Evolutionary conservation across 2,329 filamentous ascomycete species (phyloP), one percentile per base, ranked within the genome.

Genomic region (Phyllosticta capitalensis): DNA sequence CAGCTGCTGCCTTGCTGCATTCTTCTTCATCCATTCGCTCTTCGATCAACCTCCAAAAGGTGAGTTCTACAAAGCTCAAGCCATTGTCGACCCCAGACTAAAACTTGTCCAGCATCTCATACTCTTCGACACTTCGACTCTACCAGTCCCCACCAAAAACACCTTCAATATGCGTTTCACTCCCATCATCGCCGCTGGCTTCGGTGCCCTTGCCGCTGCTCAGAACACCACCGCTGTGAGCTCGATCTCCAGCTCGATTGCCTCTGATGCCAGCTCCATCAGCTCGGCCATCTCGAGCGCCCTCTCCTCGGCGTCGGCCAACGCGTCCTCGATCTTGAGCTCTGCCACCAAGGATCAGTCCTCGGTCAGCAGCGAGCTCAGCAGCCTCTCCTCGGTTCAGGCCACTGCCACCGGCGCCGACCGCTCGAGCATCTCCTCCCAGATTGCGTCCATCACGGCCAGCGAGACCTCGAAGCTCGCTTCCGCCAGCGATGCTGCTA

Each of bases 101-200:
- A 59, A 22, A 22, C 52, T 4, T 9, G 20, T 14, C 14, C 38
- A 54, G 52, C 59, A 48, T 5, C 53, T 56, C 38, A 55, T 22
- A 21, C 20, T n/a, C 14, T 45, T 45, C 38, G 38, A 45, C 54
- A 45, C 14, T 33, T 10, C 28, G 38, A 26, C 52, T 54, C 14
- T n/a, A 52, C 17, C 3, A 45, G 38, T 45, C 38, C 38, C 7
- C 53, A 21, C 26, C 54, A 14, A 24, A 26, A 49, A 20, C 22
- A 45, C 38, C n/a, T 21, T 20, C 59, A 61, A 20, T 30, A 61
- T 61, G 59, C 54, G 55, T 38, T 57, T 58, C 55, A 57, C 59
- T 30, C 14, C 52, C 55, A 14, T 61, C 48, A 52, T 56, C 30
- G 21, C 54, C 26, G 38, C 48, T 52, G 55, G 52, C 55, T 55